phyloP scores from a whole-genome alignment of 2,329 filamentous ascomycete species.

The Phoma sp. region DNA sequence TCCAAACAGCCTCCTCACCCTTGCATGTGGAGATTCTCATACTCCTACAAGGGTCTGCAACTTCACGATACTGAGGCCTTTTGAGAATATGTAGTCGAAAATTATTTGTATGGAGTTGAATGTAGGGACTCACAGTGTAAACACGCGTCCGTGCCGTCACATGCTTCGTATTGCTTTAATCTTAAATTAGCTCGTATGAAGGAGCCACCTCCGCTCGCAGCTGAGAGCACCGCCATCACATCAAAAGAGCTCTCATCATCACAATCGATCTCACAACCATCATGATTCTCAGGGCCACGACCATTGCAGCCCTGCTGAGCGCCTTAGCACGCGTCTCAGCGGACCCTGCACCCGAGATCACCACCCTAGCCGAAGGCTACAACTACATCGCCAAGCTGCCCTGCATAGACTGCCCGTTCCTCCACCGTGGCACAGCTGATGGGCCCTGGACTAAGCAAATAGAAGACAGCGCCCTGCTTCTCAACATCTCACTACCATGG shows the following conservation, averaged over 20 bases:
- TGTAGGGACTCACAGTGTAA: neutral
- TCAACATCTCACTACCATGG: slow-evolving; percentile 42
- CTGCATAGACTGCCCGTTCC: slow-evolving; percentile 41
- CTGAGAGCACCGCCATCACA: neutral
- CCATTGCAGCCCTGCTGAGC: slow-evolving; percentile 8
- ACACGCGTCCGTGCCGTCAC: neutral
- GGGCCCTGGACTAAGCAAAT: slow-evolving; percentile 32
- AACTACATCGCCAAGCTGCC: slow-evolving; percentile 42
- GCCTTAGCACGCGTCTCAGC: slow-evolving; percentile 13
- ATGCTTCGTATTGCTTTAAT: slow-evolving; percentile 10
- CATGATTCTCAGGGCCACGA: slow-evolving; percentile 23
- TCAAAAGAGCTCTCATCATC: slow-evolving; percentile 18
- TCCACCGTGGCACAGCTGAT: slow-evolving; percentile 40
- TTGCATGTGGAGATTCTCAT: neutral
- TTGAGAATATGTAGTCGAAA: neutral
- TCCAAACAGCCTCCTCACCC: neutral
- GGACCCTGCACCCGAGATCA: slow-evolving; percentile 39
- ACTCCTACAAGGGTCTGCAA: neutral
- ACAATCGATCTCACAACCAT: neutral
- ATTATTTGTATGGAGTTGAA: neutral
- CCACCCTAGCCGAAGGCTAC: slow-evolving; percentile 38
- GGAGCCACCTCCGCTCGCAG: neutral
- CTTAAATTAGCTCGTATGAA: slow-evolving; percentile 11
- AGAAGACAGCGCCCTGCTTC: slow-evolving; percentile 38
- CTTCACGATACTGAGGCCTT: neutral